Evolutionary conservation across 2,329 filamentous ascomycete species (phyloP), one percentile per base, ranked within the genome.

Genomic region (Anisogramma anomala): DNA sequence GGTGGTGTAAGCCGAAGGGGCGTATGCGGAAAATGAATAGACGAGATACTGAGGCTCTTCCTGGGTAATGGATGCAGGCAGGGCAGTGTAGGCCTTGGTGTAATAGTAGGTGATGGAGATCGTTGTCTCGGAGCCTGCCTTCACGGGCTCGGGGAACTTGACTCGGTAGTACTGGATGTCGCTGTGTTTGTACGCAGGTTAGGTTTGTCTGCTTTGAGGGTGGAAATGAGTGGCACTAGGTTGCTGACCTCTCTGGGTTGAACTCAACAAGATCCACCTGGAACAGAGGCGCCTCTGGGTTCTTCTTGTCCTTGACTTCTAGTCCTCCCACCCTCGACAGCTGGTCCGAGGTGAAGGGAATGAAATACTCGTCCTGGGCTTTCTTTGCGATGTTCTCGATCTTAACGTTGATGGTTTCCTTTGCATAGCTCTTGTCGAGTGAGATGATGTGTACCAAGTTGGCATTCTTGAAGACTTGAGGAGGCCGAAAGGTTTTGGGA

Each of bases 241-340:
- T 17, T 25, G 33, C n/a, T 48, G 58, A 74, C 71, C 68, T 84
- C 61, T 76, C 57, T 17, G 67, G 53, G 48, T 82, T 71, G 50
- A 74, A 71, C 52, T 81, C 81, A 13, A 84, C 78, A 39, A 74
- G 65, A 50, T 84, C 79, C 31, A 81, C 78, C 36, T 65, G 62
- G 60, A 95, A 94, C 25, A 73, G 69, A 10, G 72, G 74, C 50
- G 76, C 71, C 39, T 70, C 72, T 26, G 74, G 62, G 49, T 87
- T 75, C 63, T 94, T 94, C 71, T 88, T 91, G 61, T 96, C 86
- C 67, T 82, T 85, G 40, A 88, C 91, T 65, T 96, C 88, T 44
- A 98, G 66, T 28, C 82, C 86, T 50, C 89, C 91, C 48, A 96
- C 67, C 50, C 75, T 79, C 49, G 77, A 73, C 54, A 94, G 75